A percentile compares a stretch with the other conserved stretches of the same genome.
Conservation (phyloP, 345 rosid species). For the Salix purpurea region DNA sequence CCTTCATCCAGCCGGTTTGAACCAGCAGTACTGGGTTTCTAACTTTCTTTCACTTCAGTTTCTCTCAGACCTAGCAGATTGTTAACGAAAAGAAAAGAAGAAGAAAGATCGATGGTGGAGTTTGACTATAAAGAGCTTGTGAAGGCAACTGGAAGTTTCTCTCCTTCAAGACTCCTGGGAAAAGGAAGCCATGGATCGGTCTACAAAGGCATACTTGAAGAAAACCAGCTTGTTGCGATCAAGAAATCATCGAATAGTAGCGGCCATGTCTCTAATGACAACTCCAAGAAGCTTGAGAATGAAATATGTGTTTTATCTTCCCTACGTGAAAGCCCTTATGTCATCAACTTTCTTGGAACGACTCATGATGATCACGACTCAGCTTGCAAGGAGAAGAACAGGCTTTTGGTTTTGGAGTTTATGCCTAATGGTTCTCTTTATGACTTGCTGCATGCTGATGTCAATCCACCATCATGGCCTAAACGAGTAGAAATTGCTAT, state of each 20-base stretch:
- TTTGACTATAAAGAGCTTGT: conserved; percentile 54
- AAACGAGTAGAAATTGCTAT: conserved; percentile 53
- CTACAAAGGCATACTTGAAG: conserved; percentile 35
- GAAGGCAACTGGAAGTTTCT: conserved; percentile 51
- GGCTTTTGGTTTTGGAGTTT: conserved; percentile 61
- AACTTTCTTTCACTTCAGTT: conserved; percentile 1
- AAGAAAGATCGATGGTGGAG: conserved; percentile 15
- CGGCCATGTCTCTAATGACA: conserved; percentile 25
- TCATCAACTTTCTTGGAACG: conserved; percentile 45
- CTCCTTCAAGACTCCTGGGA: conserved; percentile 52
- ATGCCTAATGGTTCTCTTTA: conserved; percentile 75
- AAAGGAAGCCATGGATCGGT: conserved; percentile 81
- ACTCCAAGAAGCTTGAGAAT: conserved; percentile 44
- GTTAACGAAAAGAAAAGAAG: not conserved
- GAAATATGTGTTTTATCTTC: conserved; percentile 57
- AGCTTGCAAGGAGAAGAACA: conserved; percentile 7
- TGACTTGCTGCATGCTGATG: conserved; percentile 40
- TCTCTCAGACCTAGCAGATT: not conserved
- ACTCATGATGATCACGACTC: not conserved
- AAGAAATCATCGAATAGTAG: conserved; percentile 34
- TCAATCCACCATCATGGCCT: conserved; percentile 46
- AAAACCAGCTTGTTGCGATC: conserved; percentile 43
- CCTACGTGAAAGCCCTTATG: conserved; percentile 29
- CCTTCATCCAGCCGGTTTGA: not conserved
- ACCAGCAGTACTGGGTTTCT: not conserved